A percentile compares a stretch with the other conserved stretches of the same genome.
Evolutionary conservation across 768 basidiomycete species (phyloP).

Genomic region (Psilocybe azurescens): DNA sequence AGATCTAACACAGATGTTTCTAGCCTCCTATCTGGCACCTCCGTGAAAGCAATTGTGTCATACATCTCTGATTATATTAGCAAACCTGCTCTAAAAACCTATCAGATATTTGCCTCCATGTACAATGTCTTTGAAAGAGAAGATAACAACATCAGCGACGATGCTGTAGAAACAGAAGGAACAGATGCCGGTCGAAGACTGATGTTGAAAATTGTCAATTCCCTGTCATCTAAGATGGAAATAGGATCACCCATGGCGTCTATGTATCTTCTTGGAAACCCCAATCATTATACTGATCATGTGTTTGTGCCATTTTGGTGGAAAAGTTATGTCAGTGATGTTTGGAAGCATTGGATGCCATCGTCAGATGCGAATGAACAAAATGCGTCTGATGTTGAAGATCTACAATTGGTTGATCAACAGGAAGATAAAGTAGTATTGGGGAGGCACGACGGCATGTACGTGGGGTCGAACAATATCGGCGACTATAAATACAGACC

Average conservation of each 20-base stretch:
- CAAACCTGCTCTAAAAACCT: constrained; percentile 19
- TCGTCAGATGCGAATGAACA: too few species aligned
- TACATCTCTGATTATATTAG: constrained; percentile 40
- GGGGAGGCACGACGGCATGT: too few species aligned
- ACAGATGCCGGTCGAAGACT: constrained; percentile 15
- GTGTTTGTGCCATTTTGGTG: constrained; percentile 34
- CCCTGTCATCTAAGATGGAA: constrained; percentile 31
- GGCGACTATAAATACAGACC: too few species aligned
- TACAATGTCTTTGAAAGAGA: constrained; percentile 18
- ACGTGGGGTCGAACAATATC: too few species aligned
- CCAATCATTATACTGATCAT: constrained; percentile 12
- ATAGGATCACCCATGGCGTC: constrained; percentile 31
- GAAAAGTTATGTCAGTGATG: constrained; percentile 27
- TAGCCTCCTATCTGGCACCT: constrained; percentile 35
- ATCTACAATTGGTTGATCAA: too few species aligned
- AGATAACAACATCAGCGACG: constrained; percentile 2
- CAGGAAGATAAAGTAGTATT: too few species aligned
- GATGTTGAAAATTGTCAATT: constrained; percentile 33
- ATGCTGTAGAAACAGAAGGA: background rate
- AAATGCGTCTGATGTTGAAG: too few species aligned
- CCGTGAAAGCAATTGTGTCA: constrained; percentile 36
- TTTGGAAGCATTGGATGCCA: too few species aligned
- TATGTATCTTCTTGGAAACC: constrained; percentile 24
- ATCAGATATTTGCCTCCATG: constrained; percentile 27
- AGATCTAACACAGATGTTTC: background rate